A percentile compares a stretch with the other conserved stretches of the same genome.
These are phyloP conservation scores for Lathyrus tuberosus DNA, from an alignment of 306 rosid species.

Conservation along the genomic window DNA sequence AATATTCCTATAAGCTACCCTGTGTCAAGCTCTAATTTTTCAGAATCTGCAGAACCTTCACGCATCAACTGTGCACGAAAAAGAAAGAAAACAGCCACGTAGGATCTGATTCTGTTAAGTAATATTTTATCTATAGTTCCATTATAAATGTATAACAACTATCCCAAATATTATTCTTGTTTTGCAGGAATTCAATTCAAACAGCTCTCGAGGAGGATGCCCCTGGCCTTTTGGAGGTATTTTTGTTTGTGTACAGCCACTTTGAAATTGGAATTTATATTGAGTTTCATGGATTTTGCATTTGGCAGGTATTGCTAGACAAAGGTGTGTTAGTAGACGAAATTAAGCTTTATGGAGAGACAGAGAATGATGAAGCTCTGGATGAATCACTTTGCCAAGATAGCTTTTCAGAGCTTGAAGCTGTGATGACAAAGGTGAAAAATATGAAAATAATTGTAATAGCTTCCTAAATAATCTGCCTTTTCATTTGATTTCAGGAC, in stretches of 20 bases:
- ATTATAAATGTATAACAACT: slow-evolving; percentile 22
- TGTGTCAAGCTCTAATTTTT: slow-evolving; percentile 31
- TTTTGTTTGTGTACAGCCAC: slow-evolving; percentile 37
- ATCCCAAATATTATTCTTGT: slow-evolving; percentile 21
- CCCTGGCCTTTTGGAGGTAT: slow-evolving; percentile 92
- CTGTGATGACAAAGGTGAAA: slow-evolving; percentile 72
- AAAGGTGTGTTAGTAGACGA: slow-evolving; percentile 75
- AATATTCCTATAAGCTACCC: slow-evolving; percentile 33
- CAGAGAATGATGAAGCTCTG: slow-evolving; percentile 62
- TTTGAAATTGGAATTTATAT: slow-evolving; percentile 40
- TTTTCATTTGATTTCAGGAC: slow-evolving; percentile 32
- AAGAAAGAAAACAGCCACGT: slow-evolving; percentile 85
- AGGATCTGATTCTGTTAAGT: slow-evolving; percentile 32
- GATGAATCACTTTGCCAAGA: slow-evolving; percentile 73
- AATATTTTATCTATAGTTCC: slow-evolving; percentile 28
- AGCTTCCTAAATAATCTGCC: slow-evolving; percentile 19
- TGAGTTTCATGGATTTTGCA: slow-evolving; percentile 40
- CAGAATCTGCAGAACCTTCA: slow-evolving; percentile 51
- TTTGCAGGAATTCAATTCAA: slow-evolving; percentile 80
- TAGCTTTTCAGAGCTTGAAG: slow-evolving; percentile 72
- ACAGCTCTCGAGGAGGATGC: slow-evolving; percentile 93
- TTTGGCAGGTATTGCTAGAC: slow-evolving; percentile 70
- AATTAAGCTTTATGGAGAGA: slow-evolving; percentile 84
- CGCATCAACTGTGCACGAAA: slow-evolving; percentile 51
- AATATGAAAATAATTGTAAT: slow-evolving; percentile 13